phyloP scores from a whole-genome alignment of 2,329 filamentous ascomycete species.

The Xylariaceae sp. region DNA sequence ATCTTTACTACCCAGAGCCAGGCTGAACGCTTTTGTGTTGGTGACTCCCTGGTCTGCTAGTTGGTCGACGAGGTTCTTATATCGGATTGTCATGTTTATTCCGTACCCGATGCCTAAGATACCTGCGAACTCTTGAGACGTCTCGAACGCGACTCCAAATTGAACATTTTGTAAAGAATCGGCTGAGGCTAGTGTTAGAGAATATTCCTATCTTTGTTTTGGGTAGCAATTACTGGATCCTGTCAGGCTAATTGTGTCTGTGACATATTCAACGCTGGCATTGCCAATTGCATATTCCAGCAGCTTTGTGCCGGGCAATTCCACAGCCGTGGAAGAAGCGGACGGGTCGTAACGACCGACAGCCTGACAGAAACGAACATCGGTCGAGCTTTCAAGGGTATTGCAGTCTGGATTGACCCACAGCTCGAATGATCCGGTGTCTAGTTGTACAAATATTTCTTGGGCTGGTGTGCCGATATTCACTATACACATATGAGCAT shows the following conservation, averaged over 20 bases:
- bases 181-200: conserved; percentile 19
- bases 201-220: not conserved
- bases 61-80: conserved; percentile 53
- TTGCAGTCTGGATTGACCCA: conserved; percentile 63
- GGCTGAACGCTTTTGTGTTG: conserved; percentile 59
- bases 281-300: conserved; percentile 51
- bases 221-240: conserved; percentile 30
- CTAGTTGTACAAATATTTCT: conserved; percentile 52
- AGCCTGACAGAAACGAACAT: conserved; percentile 44
- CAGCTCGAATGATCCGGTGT: conserved; percentile 60
- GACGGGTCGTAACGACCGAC: conserved; percentile 44
- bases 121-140: conserved; percentile 48
- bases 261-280: conserved; percentile 50
- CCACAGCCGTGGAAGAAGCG: conserved; percentile 39
- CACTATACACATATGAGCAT: conserved; percentile 34
- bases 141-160: conserved; percentile 61
- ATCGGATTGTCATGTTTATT: conserved; percentile 42
- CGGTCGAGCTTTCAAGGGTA: conserved; percentile 37
- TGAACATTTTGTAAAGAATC: conserved; percentile 51
- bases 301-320: conserved; percentile 36
- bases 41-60: conserved; percentile 52
- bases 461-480: conserved; percentile 55
- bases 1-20: conserved; percentile 62
- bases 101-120: conserved; percentile 77
- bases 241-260: conserved; percentile 44